Conservation (phyloP, 345 rosid species). For the Brassica juncea region DNA sequence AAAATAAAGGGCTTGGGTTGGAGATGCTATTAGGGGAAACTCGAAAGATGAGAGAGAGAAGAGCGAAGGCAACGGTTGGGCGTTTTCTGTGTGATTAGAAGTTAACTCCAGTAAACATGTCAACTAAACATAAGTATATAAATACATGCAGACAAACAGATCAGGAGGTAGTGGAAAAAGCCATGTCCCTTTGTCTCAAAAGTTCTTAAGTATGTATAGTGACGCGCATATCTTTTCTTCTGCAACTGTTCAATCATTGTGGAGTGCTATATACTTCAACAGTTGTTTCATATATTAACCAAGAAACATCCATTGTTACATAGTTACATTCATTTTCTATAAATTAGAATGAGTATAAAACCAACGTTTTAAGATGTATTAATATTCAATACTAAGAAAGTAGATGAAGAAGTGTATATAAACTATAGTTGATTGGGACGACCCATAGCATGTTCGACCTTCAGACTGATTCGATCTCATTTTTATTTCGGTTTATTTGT, state of each 20-base stretch:
- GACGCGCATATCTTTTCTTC: neutral
- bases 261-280: neutral
- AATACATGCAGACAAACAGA: neutral
- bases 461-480: neutral
- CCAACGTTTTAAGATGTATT: neutral
- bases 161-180: neutral
- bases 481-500: neutral
- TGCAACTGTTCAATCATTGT: slow-evolving; percentile 21
- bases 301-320: neutral
- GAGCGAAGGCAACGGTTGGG: neutral
- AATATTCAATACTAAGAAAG: neutral
- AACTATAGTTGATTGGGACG: neutral
- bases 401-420: neutral
- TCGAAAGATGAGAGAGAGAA: neutral
- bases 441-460: neutral
- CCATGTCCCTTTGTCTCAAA: neutral
- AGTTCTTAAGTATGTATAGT: neutral
- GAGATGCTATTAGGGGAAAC: no score
- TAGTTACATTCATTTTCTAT: neutral
- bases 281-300: neutral
- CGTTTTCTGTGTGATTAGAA: neutral
- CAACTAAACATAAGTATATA: neutral
- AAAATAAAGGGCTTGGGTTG: no score
- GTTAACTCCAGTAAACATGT: neutral
- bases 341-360: neutral